Conservation (phyloP, 148 eudicot species). For the Rhododendron ferrugineum region DNA sequence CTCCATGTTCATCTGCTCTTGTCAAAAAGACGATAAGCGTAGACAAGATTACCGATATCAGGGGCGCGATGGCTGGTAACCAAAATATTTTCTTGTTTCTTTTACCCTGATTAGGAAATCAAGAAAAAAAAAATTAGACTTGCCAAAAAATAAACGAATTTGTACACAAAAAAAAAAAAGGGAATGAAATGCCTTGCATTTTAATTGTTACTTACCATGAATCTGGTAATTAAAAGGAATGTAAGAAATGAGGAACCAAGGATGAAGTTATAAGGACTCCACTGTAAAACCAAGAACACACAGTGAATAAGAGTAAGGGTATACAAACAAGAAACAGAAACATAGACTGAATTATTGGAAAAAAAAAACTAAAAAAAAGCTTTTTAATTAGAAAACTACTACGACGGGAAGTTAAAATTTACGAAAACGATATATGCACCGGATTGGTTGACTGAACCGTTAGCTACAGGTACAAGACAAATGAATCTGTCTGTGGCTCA, state of each 20-base stretch:
- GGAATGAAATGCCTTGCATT: not conserved
- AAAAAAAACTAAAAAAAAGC: not conserved
- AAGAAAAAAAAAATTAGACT: not conserved
- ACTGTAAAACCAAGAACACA: conserved; percentile 15
- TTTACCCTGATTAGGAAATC: conserved; percentile 21
- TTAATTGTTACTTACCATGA: conserved; percentile 25
- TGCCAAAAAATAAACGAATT: not conserved
- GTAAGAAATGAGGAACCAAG: conserved; percentile 44
- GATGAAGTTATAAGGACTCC: conserved; percentile 41
- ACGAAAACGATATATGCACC: not conserved
- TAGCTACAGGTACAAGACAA: not conserved
- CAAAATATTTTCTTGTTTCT: conserved; percentile 41
- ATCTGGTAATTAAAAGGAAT: conserved; percentile 38
- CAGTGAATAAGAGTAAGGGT: not conserved
- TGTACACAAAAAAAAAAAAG: too few relatives aligned
- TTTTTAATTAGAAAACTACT: too few relatives aligned
- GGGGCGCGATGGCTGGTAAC: conserved; percentile 48
- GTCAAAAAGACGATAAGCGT: conserved; percentile 36
- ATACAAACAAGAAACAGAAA: not conserved
- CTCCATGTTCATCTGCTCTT: conserved; percentile 43
- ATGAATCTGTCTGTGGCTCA: not conserved
- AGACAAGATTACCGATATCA: conserved; percentile 41
- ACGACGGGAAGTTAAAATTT: too few relatives aligned
- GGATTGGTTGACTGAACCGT: not conserved
- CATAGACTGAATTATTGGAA: too few relatives aligned